Percentiles rank a stretch among this genome's conserved stretches.
These are phyloP conservation scores for Rhizopogon vinicolor DNA, from an alignment of 768 basidiomycete species.

Conservation along the genomic window DNA sequence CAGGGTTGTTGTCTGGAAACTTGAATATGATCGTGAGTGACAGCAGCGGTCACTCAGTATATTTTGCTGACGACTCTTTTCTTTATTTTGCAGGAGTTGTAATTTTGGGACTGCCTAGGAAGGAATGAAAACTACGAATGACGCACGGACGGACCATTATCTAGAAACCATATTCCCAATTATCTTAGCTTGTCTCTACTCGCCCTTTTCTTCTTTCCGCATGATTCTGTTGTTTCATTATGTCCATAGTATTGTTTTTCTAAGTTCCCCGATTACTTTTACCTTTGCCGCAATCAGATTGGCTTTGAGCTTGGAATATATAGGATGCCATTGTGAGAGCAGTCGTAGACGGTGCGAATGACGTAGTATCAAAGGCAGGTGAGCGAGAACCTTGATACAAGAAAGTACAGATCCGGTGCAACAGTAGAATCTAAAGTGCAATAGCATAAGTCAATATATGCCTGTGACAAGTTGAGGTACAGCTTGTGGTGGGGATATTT, in stretches of 20 bases:
- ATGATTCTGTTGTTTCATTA: not conserved
- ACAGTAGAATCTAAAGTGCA: too few species aligned
- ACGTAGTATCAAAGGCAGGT: too few species aligned
- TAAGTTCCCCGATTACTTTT: not conserved
- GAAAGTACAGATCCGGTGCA: too few species aligned
- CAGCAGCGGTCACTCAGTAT: not conserved
- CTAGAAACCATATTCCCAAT: not conserved
- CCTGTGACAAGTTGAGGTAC: too few species aligned
- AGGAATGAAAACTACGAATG: not conserved
- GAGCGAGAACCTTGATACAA: too few species aligned
- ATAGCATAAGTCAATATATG: too few species aligned
- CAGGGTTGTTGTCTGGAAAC: slow-evolving; percentile 69
- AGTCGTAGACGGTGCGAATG: not conserved
- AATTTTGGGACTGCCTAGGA: not conserved
- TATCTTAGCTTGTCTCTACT: not conserved
- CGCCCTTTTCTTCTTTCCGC: not conserved
- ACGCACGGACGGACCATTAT: not conserved
- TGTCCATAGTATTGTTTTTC: not conserved
- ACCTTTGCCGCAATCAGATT: not conserved
- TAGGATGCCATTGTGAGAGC: not conserved
- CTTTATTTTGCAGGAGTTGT: not conserved
- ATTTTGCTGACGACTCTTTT: not conserved
- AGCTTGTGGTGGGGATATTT: too few species aligned
- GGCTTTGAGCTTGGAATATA: not conserved
- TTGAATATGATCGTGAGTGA: slow-evolving; percentile 63